These are phyloP conservation scores for Zymoseptoria brevis DNA, from an alignment of 2,329 filamentous ascomycete species.

Conservation along the genomic window DNA sequence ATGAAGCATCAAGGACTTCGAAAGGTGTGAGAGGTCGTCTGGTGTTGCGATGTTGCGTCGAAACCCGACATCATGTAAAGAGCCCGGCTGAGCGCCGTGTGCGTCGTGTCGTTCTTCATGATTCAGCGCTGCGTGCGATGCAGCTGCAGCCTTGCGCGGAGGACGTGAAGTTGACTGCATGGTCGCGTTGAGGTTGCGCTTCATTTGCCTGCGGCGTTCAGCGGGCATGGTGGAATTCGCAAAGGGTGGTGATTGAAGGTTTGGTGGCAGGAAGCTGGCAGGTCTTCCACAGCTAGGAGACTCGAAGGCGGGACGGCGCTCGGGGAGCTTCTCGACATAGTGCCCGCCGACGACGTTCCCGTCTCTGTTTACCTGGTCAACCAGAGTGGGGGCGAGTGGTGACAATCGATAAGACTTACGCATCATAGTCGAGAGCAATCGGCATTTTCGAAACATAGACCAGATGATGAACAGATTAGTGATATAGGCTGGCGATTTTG, in stretches of 20 bases:
- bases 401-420: slow-evolving; percentile 2
- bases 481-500: neutral
- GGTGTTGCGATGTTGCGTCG: neutral
- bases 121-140: neutral
- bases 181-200: neutral
- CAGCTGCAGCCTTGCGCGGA: neutral
- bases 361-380: slow-evolving; percentile 7
- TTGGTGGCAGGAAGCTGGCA: neutral
- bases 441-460: slow-evolving; percentile 8
- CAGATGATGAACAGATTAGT: neutral
- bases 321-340: slow-evolving; percentile 8
- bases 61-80: neutral
- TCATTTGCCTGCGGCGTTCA: neutral
- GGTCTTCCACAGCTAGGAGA: neutral
- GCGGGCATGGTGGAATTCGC: neutral
- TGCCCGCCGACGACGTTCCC: slow-evolving; percentile 15
- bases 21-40: neutral
- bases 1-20: too few species aligned
- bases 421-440: slow-evolving; percentile 12
- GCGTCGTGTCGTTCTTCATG: neutral
- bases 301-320: neutral
- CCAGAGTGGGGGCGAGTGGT: neutral
- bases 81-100: neutral
- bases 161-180: neutral
- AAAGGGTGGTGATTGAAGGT: neutral